phyloP scores from a whole-genome alignment of 306 rosid species.

The Quercus agrifolia region DNA sequence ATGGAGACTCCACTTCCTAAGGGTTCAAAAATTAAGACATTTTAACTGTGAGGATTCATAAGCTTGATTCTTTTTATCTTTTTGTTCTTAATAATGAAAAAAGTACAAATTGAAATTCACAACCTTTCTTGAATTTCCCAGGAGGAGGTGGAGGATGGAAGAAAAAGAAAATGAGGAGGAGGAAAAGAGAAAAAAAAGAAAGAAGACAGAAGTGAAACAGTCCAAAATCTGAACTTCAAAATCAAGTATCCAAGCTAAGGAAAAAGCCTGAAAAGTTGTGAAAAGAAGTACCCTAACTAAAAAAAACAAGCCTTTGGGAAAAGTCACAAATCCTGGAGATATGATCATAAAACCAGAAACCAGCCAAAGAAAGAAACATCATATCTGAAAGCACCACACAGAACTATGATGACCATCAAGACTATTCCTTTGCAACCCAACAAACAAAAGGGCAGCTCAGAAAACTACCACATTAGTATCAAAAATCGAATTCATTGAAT shows the following conservation, averaged over 20 bases:
- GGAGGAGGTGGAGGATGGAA: slow-evolving; percentile 2
- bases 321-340: slow-evolving; percentile 41
- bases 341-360: slow-evolving; percentile 36
- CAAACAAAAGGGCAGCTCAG: background rate
- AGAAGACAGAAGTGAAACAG: slow-evolving; percentile 23
- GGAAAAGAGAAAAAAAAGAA: background rate
- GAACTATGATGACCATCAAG: slow-evolving; percentile 34
- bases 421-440: background rate
- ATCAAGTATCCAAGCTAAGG: slow-evolving; percentile 45
- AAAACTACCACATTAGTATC: slow-evolving; percentile 6
- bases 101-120: slow-evolving; percentile 11
- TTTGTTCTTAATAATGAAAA: background rate
- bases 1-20: slow-evolving; percentile 36
- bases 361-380: slow-evolving; percentile 30
- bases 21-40: background rate
- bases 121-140: slow-evolving; percentile 31
- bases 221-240: slow-evolving; percentile 59
- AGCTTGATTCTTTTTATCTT: background rate
- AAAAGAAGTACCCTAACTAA: slow-evolving; percentile 44
- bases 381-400: slow-evolving; percentile 17
- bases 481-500: background rate
- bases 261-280: slow-evolving; percentile 55
- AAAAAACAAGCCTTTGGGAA: slow-evolving; percentile 30
- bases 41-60: background rate
- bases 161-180: background rate